Evolutionary conservation across 1,284 basidiomycete species (phyloP).

Genomic region (Rhodotorula sp.): DNA sequence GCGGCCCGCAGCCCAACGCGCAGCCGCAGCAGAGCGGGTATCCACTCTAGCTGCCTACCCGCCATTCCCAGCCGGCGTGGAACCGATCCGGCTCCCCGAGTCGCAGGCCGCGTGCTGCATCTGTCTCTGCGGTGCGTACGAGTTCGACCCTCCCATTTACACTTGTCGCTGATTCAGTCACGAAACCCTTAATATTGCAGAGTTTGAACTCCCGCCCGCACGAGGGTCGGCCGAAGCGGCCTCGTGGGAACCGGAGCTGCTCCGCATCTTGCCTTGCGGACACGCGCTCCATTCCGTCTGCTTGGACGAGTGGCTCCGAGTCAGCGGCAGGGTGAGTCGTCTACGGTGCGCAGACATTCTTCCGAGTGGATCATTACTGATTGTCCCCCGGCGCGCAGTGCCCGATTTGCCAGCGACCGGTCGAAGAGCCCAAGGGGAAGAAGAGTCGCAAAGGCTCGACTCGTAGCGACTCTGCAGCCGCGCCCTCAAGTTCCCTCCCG

Average conservation of each 20-base stretch:
- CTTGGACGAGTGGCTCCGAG: constrained; percentile 27
- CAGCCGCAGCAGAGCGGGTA: background rate
- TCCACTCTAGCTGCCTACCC: background rate
- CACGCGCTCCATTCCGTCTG: constrained; percentile 34
- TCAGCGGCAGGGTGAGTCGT: constrained; percentile 27
- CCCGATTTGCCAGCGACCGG: constrained; percentile 29
- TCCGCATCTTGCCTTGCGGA: constrained; percentile 28
- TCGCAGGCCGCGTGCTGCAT: constrained; percentile 34
- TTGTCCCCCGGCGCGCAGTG: constrained; percentile 2
- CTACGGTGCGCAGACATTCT: background rate
- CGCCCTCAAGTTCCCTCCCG: background rate
- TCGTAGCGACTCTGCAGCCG: background rate
- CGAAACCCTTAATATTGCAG: background rate
- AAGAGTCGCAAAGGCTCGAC: constrained; percentile 2
- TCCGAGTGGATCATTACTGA: background rate
- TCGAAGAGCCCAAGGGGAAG: constrained; percentile 14
- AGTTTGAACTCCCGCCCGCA: constrained; percentile 32
- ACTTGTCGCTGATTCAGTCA: background rate
- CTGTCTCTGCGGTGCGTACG: constrained; percentile 23
- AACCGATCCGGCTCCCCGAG: constrained; percentile 16
- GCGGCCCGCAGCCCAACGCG: background rate
- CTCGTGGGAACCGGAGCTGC: constrained; percentile 13
- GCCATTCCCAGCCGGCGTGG: constrained; percentile 19
- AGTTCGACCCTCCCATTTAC: too few species aligned
- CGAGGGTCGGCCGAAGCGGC: background rate